Base-by-base conservation (phyloP, 208 protist species). In the Lotmaria passim region DNA sequence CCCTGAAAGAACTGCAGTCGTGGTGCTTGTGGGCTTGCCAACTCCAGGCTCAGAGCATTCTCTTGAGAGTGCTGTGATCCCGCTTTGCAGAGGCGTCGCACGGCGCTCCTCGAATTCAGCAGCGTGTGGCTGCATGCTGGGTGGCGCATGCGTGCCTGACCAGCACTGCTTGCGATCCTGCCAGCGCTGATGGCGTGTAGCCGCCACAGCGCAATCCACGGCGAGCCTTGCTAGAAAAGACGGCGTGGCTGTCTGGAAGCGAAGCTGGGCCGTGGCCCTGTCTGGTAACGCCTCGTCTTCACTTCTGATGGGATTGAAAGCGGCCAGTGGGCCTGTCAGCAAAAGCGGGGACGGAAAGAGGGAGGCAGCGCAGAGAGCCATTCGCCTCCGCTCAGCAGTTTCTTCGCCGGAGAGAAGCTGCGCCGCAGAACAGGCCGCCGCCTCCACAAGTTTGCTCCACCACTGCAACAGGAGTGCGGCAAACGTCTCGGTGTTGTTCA, bases 381-480 rank as follows among this genome's bases (percentile, higher is more conserved):
- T n/a, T n/a, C n/a, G n/a, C n/a, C n/a, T n/a, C n/a, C n/a, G n/a
- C n/a, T n/a, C n/a, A n/a, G 17, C 30, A 3, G 21, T 30, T 5
- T 51, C 14, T 30, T 8, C 5, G 46, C 6, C 23, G 23, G 7
- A 8, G 5, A 6, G 17, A 3, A 30, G 10, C 4, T 51, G 21
- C 2, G 24, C 46, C 5, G 21, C 23, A 23, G 43, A 8, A 48
- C 26, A 8, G 17, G 19, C 0, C 14, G 69, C 47, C 24, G 65
- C 60, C 15, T 31, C 15, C 11, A 4, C 31, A 15, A 76, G 44
- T 0, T 39, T 48, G 12, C 15, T 2, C 71, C 71, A 76, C 71
- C 71, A 76, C 10, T 69, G 36, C 11, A 31, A 39, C 60, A 70
- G 2, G 0, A 76, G 56, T 0, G 55, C 28, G 24, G 71, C 46